Evolutionary conservation across 306 rosid genomes (phyloP), one percentile per base, ranked within the genome.

Genomic region (Medicago truncatula): DNA sequence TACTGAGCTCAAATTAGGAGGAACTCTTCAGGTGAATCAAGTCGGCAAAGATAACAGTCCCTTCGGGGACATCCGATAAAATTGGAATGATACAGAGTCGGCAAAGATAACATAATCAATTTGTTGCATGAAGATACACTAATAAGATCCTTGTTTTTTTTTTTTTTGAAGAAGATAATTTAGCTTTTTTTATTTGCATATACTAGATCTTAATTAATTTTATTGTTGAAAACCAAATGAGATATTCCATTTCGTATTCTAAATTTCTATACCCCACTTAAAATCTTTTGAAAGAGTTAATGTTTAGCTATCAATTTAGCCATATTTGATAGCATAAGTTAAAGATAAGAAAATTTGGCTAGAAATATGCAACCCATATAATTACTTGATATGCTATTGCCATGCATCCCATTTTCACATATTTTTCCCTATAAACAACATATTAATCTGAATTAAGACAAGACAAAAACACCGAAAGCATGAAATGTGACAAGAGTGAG

Each of bases 381-480:
- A 5, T 34, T 34, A 34, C 38, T 34, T 34, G 38, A 34, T 34
- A 34, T 34, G 38, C 1, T 4, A 57, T 58, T 21, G 34, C n/a
- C n/a, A 10, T 58, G 9, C 63, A 58, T 11, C 34, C n/a, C 2
- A 58, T 23, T n/a, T 18, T 23, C 38, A 58, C 8, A 1, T 5
- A 4, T 58, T 58, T 52, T 58, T 58, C 36, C 16, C 64, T 57
- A 8, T 25, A 59, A 59, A 59, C 65, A 59, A 58, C 38, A 58
- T 58, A 56, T 20, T 9, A 20, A 56, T 56, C 62, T 56, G 11
- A 9, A 56, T 18, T 4, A 56, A 56, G 12, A 23, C 38, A 21
- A 58, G 64, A 58, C 64, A 23, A 58, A 58, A 25, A 17, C 67
- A 61, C 67, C 67, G 67, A 61, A 61, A 61, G 67, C 18, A 61